Percentiles rank a stretch among this genome's conserved stretches.
phyloP scores from a whole-genome alignment of 140 eudicot genomes.

The Eryngium alpinum region DNA sequence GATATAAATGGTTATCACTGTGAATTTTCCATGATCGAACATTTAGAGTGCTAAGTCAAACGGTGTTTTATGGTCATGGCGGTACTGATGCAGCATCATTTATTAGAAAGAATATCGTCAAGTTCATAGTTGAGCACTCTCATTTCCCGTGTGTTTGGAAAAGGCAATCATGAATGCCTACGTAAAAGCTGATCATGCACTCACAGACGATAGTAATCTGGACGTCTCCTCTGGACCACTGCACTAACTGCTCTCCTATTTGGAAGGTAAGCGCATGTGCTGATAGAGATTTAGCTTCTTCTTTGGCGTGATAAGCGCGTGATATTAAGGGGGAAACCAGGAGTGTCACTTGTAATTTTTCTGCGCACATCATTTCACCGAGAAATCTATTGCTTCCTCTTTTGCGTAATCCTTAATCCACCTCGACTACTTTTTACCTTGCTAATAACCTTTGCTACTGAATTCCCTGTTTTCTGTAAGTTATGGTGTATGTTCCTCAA shows the following conservation, averaged over 20 bases:
- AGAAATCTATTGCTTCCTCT: not conserved
- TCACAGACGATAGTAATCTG: constrained; percentile 62
- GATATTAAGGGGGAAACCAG: not conserved
- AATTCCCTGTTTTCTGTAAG: not conserved
- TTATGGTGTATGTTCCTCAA: constrained; percentile 4
- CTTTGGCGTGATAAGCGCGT: not conserved
- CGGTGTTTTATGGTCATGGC: constrained; percentile 99
- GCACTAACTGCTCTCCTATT: constrained; percentile 70
- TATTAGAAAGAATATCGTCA: constrained; percentile 53
- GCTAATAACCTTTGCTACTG: not conserved
- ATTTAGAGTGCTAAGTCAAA: constrained; percentile 11
- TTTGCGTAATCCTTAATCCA: not conserved
- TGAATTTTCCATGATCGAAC: not conserved
- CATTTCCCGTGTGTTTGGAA: constrained; percentile 62
- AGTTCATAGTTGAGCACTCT: constrained; percentile 66
- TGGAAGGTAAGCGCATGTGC: constrained; percentile 52
- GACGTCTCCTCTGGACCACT: constrained; percentile 91
- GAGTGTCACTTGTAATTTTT: not conserved
- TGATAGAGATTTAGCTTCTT: not conserved
- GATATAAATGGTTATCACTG: not conserved
- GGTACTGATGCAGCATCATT: constrained; percentile 86
- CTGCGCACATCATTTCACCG: not conserved
- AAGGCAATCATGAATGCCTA: constrained; percentile 73
- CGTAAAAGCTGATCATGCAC: constrained; percentile 68
- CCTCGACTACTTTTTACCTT: not conserved